These are phyloP conservation scores for Echites panduratus DNA, from an alignment of 257 asterid genomes.

Conservation along the genomic window DNA sequence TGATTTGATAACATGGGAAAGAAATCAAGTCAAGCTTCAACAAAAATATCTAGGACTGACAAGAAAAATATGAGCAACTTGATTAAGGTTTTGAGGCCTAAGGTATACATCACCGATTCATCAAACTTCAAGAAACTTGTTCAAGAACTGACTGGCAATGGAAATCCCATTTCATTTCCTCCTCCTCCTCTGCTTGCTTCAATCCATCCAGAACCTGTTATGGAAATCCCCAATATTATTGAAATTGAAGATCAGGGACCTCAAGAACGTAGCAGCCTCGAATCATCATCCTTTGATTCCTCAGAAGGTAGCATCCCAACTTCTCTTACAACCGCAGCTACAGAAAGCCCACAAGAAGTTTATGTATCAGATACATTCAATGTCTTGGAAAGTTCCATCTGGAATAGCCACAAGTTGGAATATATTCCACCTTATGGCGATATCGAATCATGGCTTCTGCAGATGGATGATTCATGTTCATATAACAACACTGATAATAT, in stretches of 20 bases:
- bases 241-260: conserved; percentile 15
- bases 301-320: conserved; percentile 17
- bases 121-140: conserved; percentile 49
- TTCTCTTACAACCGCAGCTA: conserved; percentile 19
- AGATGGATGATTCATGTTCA: conserved; percentile 27
- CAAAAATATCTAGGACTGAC: conserved; percentile 27
- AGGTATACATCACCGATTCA: conserved; percentile 39
- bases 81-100: conserved; percentile 37
- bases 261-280: conserved; percentile 26
- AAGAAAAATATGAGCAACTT: conserved; percentile 31
- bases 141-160: conserved; percentile 46
- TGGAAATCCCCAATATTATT: conserved; percentile 7
- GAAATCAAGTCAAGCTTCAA: conserved; percentile 27
- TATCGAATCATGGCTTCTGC: conserved; percentile 48
- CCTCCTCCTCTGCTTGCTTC: conserved; percentile 5
- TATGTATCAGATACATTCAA: conserved; percentile 17
- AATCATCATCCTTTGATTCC: conserved; percentile 34
- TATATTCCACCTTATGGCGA: conserved; percentile 24
- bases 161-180: conserved; percentile 15
- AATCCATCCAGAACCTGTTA: conserved; percentile 10
- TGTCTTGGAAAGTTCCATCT: conserved; percentile 18
- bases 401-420: conserved; percentile 14
- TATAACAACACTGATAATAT: conserved; percentile 13
- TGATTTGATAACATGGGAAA: conserved; percentile 29
- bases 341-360: conserved; percentile 37